Conservation (phyloP, 805 yeast genomes). For the Candida railenensis region DNA sequence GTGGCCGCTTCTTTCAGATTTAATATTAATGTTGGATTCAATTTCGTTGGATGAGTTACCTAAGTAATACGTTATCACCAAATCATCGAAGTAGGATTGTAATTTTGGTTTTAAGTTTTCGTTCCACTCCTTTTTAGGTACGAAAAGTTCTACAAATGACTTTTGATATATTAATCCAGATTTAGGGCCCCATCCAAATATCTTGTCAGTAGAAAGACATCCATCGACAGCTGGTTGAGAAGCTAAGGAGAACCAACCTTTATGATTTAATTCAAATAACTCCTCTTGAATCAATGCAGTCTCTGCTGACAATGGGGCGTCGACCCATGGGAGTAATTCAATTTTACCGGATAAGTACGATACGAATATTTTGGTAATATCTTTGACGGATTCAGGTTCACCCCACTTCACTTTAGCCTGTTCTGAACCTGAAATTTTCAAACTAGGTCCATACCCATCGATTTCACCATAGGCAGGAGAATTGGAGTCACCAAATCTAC, state of each 20-base stretch:
- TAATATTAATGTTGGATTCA: constrained; percentile 56
- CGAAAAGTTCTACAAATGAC: constrained; percentile 81
- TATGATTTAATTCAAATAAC: constrained; percentile 70
- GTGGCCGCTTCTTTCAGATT: constrained; percentile 16
- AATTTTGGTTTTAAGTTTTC: constrained; percentile 51
- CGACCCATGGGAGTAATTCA: constrained; percentile 89
- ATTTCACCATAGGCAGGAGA: constrained; percentile 98
- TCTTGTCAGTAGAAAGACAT: constrained; percentile 71
- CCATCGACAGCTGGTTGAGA: constrained; percentile 96
- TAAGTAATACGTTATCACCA: constrained; percentile 69
- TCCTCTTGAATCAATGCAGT: constrained; percentile 92
- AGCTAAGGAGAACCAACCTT: constrained; percentile 81
- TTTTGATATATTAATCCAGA: constrained; percentile 90
- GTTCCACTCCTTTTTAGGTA: constrained; percentile 73
- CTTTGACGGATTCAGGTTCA: constrained; percentile 56
- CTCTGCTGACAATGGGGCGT: constrained; percentile 80
- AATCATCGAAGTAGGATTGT: constrained; percentile 29
- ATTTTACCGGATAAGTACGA: constrained; percentile 73
- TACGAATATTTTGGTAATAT: constrained; percentile 65
- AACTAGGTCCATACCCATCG: constrained; percentile 93
- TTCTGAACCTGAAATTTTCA: constrained; percentile 64
- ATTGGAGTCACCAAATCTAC: constrained; percentile 91
- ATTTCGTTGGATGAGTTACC: constrained; percentile 63
- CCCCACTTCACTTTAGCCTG: constrained; percentile 82
- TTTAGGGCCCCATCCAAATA: constrained; percentile 97